Percentiles rank a stretch among this genome's conserved stretches.
phyloP scores from a whole-genome alignment of 2,329 filamentous ascomycete genomes.

The Tolypocladium tropicale region DNA sequence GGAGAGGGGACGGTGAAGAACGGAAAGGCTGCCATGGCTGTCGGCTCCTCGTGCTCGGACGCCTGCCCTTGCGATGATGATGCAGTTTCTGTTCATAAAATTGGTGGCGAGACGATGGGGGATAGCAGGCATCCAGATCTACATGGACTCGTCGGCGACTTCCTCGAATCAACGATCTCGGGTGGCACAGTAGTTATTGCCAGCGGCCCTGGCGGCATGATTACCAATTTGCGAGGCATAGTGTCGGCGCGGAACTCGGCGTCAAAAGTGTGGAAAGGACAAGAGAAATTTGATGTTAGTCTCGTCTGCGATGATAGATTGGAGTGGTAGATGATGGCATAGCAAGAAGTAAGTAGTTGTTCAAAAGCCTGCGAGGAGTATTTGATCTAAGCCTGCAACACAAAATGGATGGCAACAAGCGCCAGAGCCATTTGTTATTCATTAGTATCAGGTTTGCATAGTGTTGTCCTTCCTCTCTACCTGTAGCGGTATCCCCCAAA shows the following conservation, averaged over 20 bases:
- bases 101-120: constrained; percentile 16
- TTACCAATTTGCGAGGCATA: constrained; percentile 42
- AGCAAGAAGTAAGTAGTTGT: not conserved
- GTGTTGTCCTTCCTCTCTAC: too few relatives aligned
- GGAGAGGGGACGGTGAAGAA: constrained; percentile 6
- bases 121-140: constrained; percentile 34
- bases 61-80: constrained; percentile 16
- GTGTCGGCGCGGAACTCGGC: constrained; percentile 45
- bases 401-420: too few relatives aligned
- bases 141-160: constrained; percentile 31
- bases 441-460: too few relatives aligned
- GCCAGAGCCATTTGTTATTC: too few relatives aligned
- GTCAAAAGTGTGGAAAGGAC: constrained; percentile 44
- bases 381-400: too few relatives aligned
- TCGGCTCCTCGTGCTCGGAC: constrained; percentile 15
- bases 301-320: constrained; percentile 52
- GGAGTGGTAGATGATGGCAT: constrained; percentile 27
- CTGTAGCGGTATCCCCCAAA: too few relatives aligned
- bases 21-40: constrained; percentile 7
- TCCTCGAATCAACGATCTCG: constrained; percentile 33
- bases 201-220: constrained; percentile 51
- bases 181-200: constrained; percentile 47
- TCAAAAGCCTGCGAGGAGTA: too few relatives aligned
- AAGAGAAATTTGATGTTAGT: constrained; percentile 44
- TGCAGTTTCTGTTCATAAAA: constrained; percentile 18